Evolutionary conservation across 345 rosid genomes (phyloP), one percentile per base, ranked within the genome.

Genomic region (Citrus trifoliata): DNA sequence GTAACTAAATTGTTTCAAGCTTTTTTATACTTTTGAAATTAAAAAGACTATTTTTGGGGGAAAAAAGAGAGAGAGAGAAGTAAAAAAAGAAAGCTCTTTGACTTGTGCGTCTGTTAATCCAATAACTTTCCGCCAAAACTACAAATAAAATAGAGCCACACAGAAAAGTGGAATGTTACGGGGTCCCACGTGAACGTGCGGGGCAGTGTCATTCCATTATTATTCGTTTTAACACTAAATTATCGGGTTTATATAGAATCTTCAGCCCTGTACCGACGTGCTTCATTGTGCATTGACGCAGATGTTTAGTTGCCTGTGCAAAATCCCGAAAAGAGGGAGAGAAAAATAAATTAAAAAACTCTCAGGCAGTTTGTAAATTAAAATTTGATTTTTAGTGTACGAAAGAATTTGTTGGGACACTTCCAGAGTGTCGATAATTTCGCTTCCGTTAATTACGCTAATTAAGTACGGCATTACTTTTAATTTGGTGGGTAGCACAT

Each of bases 391-490:
- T 24, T 24, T 24, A 24, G 7, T 0, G 16, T 10, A 22, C 22
- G 8, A 56, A 7, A 56, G 61, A 61, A 51, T 51, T 71, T 51
- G 35, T 27, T 71, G 40, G 74, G 35, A 51, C 51, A 42, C 73
- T 19, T 70, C 73, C 73, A 70, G 59, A 32, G 28, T 10, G 75
- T 22, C 37, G 63, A 27, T 73, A 40, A 35, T 58, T 37, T 73
- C 35, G 28, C 42, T 42, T 74, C 77, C 77, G 77, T 24, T 74
- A 62, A 74, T 74, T 74, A 19, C 66, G 76, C 25, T 4, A 56
- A 35, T 73, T 73, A n/a, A 73, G 8, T 18, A 33, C 8, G 10
- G 22, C 25, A 6, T 58, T 38, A 1, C 22, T 33, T 33, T 8
- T 61, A 24, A 73, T 35, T 40, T 40, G 7, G 12, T 55, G 4